These are phyloP conservation scores for Paracamarosporium sp. DNA, from an alignment of 2,329 filamentous ascomycete genomes.

Conservation along the genomic window DNA sequence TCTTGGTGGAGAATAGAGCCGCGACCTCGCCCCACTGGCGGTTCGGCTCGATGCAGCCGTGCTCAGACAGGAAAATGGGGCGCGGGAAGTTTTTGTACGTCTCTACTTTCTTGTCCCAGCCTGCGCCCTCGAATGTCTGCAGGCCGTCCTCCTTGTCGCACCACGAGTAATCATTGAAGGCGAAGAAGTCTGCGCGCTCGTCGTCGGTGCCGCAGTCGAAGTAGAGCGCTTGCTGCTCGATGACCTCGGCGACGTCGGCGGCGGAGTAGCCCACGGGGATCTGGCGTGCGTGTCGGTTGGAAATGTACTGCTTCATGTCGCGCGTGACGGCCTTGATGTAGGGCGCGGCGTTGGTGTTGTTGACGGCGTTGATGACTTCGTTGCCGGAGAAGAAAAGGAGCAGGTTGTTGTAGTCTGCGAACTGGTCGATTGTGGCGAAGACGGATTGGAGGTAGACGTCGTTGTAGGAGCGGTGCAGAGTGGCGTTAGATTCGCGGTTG, in stretches of 20 bases:
- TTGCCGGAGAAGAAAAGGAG: conserved; percentile 83
- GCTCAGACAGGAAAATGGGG: conserved; percentile 86
- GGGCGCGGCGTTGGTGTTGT: conserved; percentile 70
- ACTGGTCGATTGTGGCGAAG: conserved; percentile 81
- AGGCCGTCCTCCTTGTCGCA: conserved; percentile 57
- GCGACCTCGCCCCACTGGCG: conserved; percentile 82
- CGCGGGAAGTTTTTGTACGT: conserved; percentile 45
- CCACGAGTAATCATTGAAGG: conserved; percentile 90
- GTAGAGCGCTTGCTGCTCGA: conserved; percentile 84
- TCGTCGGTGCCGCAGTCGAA: conserved; percentile 92
- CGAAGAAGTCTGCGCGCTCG: conserved; percentile 86
- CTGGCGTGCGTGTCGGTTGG: conserved; percentile 68
- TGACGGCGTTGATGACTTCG: conserved; percentile 74
- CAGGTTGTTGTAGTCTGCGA: conserved; percentile 82
- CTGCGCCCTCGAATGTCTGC: conserved; percentile 66
- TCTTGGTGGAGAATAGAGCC: conserved; percentile 79
- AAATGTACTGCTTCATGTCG: conserved; percentile 81
- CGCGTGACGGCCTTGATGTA: conserved; percentile 77
- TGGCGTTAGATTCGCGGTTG: conserved; percentile 72
- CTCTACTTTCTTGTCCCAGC: conserved; percentile 68
- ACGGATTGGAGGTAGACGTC: conserved; percentile 82
- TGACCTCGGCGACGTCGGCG: conserved; percentile 84
- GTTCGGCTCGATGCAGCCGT: conserved; percentile 82
- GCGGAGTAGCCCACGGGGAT: conserved; percentile 84
- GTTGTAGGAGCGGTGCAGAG: conserved; percentile 74